Percentiles rank a stretch among this genome's conserved stretches.
These are phyloP conservation scores for Dothiorella sarmentorum DNA, from an alignment of 2,329 filamentous ascomycete genomes.

Conservation along the genomic window DNA sequence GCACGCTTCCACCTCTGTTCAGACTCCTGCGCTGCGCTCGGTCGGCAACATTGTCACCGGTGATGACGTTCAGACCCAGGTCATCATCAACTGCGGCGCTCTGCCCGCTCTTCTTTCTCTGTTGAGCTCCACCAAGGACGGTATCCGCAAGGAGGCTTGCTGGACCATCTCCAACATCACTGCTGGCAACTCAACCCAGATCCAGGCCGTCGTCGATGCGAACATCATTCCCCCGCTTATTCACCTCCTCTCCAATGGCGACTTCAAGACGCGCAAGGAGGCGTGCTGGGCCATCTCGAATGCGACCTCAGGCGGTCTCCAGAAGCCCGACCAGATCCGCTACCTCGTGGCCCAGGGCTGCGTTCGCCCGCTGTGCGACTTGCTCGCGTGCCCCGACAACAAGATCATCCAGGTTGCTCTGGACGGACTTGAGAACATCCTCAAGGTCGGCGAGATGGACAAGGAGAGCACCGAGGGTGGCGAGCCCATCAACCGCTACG, in stretches of 20 bases:
- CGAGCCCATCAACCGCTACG: slow-evolving; percentile 88
- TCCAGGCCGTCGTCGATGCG: slow-evolving; percentile 93
- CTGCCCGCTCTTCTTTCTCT: slow-evolving; percentile 89
- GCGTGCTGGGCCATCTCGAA: slow-evolving; percentile 99
- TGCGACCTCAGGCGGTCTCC: slow-evolving; percentile 91
- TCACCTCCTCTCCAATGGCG: slow-evolving; percentile 90
- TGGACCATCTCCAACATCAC: slow-evolving; percentile 99
- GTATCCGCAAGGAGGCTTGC: slow-evolving; percentile 98
- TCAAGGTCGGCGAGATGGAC: slow-evolving; percentile 98
- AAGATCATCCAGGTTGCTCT: slow-evolving; percentile 99
- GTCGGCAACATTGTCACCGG: slow-evolving; percentile 99
- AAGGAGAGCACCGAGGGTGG: slow-evolving; percentile 79
- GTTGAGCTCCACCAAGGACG: slow-evolving; percentile 94
- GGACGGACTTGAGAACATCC: slow-evolving; percentile 96
- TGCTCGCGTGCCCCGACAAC: slow-evolving; percentile 94
- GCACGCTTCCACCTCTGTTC: slow-evolving; percentile 96
- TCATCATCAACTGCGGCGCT: slow-evolving; percentile 98
- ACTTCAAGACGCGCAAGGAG: slow-evolving; percentile 98
- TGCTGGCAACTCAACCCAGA: slow-evolving; percentile 95
- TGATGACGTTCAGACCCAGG: slow-evolving; percentile 97
- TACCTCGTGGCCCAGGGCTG: slow-evolving; percentile 91
- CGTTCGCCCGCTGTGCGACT: slow-evolving; percentile 95
- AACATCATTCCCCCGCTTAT: slow-evolving; percentile 96
- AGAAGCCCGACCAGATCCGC: slow-evolving; percentile 98
- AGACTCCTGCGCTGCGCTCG: slow-evolving; percentile 93